Evolutionary conservation across 306 rosid genomes (phyloP), one percentile per base, ranked within the genome.

Genomic region (Pueraria montana): DNA sequence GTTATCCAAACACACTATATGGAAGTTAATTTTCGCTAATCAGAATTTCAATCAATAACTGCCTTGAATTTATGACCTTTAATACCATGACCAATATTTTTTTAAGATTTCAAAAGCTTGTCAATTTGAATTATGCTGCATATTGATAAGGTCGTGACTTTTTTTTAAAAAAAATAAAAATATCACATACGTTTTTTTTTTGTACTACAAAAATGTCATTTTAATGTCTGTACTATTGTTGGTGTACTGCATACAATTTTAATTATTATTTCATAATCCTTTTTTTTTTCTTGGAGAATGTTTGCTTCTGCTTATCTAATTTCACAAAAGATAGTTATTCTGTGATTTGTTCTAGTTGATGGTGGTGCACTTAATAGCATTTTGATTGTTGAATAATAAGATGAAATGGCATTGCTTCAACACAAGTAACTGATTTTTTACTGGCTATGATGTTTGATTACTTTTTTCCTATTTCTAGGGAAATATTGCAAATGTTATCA

Each of bases 401-500:
- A 72, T 50, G 76, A 48, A 40, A 73, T 16, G 11, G n/a, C 30
- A 32, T 26, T 58, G 59, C 27, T 71, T 24, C 32, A 72, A n/a
- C 72, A 12, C 66, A 6, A 11, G 64, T 50, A 4, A 46, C 21
- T 7, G 14, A 2, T 30, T 59, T 59, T 56, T 65, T 17, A 42
- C 55, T 20, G 50, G 7, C 32, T 34, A 10, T 30, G 42, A 56
- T 58, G 21, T 74, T 65, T 76, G 16, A 43, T 49, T 36, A 67
- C 69, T 11, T 52, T 36, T 20, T 73, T 80, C 2, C 72, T 14
- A 49, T 80, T 73, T 76, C 7, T 88, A 96, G 99, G 97, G 92
- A n/a, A 94, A 96, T 81, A 81, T 94, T 73, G 68, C 95, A 9
- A 85, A 84, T 64, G 97, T 96, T n/a, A 96, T 94, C 69, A 83